Conservation (phyloP, 257 asterid genomes). For the Solanum chmielewskii region DNA sequence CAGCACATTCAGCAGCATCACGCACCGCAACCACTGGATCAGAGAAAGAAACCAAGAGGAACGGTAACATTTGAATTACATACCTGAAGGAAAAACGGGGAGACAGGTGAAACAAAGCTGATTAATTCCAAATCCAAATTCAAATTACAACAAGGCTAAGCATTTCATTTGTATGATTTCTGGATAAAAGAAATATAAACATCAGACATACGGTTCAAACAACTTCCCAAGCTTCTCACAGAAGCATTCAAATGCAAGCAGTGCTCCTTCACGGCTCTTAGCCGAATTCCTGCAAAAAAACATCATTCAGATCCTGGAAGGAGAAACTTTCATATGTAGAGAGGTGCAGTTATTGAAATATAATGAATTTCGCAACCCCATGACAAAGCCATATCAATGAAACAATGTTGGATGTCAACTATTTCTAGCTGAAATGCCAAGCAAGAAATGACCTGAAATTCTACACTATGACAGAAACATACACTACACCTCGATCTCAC, state of each 20-base stretch:
- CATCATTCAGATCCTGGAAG: background rate
- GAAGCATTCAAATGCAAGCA: conserved; percentile 90
- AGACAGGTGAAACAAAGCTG: background rate
- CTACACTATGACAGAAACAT: background rate
- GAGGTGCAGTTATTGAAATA: background rate
- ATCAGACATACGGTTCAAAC: conserved; percentile 87
- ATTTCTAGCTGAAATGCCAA: background rate
- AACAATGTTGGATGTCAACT: background rate
- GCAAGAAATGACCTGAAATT: background rate
- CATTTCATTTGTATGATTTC: background rate
- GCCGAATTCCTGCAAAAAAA: conserved; percentile 66
- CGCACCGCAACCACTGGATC: conserved; percentile 97
- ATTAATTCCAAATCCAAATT: background rate
- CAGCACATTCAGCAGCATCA: conserved; percentile 98
- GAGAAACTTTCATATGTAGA: background rate
- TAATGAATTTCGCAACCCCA: background rate
- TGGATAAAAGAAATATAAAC: background rate
- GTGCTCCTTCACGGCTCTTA: conserved; percentile 90
- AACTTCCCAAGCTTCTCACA: conserved; percentile 92
- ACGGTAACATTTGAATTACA: conserved; percentile 85
- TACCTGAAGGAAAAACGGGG: conserved; percentile 37
- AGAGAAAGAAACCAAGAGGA: conserved; percentile 85
- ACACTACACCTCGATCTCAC: background rate
- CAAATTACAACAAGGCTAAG: background rate
- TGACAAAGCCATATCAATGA: background rate